phyloP scores from a whole-genome alignment of 345 rosid genomes.

The Cardamine resedifolia region DNA sequence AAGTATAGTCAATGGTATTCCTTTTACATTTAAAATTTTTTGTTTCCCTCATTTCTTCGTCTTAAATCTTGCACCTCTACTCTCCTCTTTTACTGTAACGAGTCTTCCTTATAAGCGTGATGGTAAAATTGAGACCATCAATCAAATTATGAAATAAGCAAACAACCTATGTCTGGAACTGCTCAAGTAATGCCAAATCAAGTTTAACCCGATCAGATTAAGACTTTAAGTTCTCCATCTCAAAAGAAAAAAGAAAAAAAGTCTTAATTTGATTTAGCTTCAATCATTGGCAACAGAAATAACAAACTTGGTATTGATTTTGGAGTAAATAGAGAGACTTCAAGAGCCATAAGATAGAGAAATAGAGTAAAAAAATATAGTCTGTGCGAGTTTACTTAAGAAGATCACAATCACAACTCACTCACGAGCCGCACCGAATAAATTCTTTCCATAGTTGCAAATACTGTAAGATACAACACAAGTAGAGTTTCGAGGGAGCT shows the following conservation, averaged over 20 bases:
- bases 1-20: slow-evolving; percentile 12
- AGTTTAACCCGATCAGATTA: neutral
- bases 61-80: neutral
- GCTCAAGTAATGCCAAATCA: neutral
- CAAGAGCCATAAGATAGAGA: slow-evolving; percentile 1
- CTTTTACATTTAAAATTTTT: neutral
- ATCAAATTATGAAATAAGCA: neutral
- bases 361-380: neutral
- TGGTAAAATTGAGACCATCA: neutral
- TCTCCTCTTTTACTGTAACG: neutral
- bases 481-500: neutral
- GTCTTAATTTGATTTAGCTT: neutral
- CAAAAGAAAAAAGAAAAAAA: neutral
- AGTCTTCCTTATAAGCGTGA: neutral
- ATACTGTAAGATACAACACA: slow-evolving; percentile 20
- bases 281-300: slow-evolving; percentile 1
- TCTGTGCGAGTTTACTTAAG: neutral
- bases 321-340: slow-evolving; percentile 13
- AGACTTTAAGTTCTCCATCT: neutral
- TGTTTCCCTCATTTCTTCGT: neutral
- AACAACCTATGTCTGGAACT: neutral
- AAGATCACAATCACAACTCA: slow-evolving; percentile 4
- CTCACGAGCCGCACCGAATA: neutral
- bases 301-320: slow-evolving; percentile 6
- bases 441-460: neutral